Evolutionary conservation across 768 basidiomycete species (phyloP).

Genomic region (Tylopilus rubrobrunneus): DNA sequence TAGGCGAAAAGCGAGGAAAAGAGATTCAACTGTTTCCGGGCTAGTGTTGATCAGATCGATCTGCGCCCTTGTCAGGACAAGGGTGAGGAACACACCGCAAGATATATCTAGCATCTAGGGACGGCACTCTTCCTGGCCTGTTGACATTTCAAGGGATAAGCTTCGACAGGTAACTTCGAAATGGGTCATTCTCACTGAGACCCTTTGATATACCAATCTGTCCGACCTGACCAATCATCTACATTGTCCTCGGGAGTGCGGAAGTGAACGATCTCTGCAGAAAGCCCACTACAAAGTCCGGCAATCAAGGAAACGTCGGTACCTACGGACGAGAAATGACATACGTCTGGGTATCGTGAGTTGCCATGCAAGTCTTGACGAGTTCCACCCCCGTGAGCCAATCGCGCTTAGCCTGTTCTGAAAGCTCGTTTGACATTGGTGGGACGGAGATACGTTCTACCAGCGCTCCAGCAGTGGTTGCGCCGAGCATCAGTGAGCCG

Average conservation of each 20-base stretch:
- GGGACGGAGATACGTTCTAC: slow-evolving; percentile 59
- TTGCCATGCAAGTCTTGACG: slow-evolving; percentile 83
- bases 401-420: slow-evolving; percentile 62
- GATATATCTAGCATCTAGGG: slow-evolving; percentile 90
- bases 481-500: slow-evolving; percentile 88
- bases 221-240: slow-evolving; percentile 34
- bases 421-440: slow-evolving; percentile 60
- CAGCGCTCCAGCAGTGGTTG: slow-evolving; percentile 61
- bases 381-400: slow-evolving; percentile 81
- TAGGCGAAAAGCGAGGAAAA: slow-evolving; percentile 87
- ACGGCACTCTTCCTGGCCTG: slow-evolving; percentile 26
- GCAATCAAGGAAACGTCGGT: background rate
- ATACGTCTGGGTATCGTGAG: slow-evolving; percentile 80
- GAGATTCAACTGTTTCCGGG: slow-evolving; percentile 92
- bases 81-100: slow-evolving; percentile 52
- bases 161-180: background rate
- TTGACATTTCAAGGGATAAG: slow-evolving; percentile 1
- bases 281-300: slow-evolving; percentile 56
- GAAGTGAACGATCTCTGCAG: slow-evolving; percentile 90
- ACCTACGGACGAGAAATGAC: slow-evolving; percentile 22
- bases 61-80: background rate
- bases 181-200: slow-evolving; percentile 42
- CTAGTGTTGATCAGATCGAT: slow-evolving; percentile 33
- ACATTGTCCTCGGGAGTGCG: slow-evolving; percentile 56
- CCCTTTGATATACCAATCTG: slow-evolving; percentile 94